These are phyloP conservation scores for Lentinula sp. DNA, from an alignment of 768 basidiomycete species.

Conservation along the genomic window DNA sequence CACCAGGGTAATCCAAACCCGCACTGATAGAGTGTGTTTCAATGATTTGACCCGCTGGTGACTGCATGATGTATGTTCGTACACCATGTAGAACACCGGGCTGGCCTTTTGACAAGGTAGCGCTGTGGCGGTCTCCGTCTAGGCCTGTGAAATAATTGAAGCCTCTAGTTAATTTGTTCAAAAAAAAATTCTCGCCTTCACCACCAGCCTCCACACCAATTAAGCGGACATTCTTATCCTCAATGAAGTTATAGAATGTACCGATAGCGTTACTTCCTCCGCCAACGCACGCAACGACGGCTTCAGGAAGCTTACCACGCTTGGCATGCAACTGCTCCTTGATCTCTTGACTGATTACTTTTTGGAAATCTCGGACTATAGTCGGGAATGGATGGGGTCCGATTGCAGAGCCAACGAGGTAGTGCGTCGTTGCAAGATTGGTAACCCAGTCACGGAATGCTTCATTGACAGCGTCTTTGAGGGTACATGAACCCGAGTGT, in stretches of 20 bases:
- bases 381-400: constrained; percentile 99
- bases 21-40: constrained; percentile 98
- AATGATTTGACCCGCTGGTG: constrained; percentile 83
- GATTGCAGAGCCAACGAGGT: constrained; percentile 94
- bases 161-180: not conserved
- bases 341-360: constrained; percentile 92
- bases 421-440: constrained; percentile 89
- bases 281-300: constrained; percentile 94
- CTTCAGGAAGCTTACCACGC: constrained; percentile 86
- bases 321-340: constrained; percentile 72
- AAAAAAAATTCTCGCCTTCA: constrained; percentile 54
- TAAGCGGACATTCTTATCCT: constrained; percentile 77
- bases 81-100: constrained; percentile 97
- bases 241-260: constrained; percentile 95
- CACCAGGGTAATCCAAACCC: constrained; percentile 93
- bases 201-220: constrained; percentile 98
- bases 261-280: constrained; percentile 98
- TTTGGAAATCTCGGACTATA: constrained; percentile 97
- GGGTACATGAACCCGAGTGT: constrained; percentile 85
- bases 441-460: constrained; percentile 99
- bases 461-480: constrained; percentile 98
- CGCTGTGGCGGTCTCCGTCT: constrained; percentile 84
- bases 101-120: constrained; percentile 85
- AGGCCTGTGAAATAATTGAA: constrained; percentile 43
- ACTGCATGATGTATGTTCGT: constrained; percentile 91